Percentiles rank a stretch among this genome's conserved stretches.
These are phyloP conservation scores for Lecanicillium sp. DNA, from an alignment of 2,329 filamentous ascomycete genomes.

Conservation along the genomic window DNA sequence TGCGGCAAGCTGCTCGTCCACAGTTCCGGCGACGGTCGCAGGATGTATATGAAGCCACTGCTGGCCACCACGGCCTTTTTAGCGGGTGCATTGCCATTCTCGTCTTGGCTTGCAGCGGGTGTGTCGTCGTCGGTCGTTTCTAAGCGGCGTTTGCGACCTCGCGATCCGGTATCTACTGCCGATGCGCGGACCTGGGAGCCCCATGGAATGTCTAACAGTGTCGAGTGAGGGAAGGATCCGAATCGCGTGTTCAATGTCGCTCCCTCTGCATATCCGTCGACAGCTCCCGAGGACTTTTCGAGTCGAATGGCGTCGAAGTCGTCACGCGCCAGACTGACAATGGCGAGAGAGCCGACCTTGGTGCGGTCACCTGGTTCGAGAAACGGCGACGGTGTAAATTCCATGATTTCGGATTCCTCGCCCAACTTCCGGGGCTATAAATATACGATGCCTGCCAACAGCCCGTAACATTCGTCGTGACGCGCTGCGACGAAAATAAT, in stretches of 20 bases:
- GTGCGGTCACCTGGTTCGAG: slow-evolving; percentile 62
- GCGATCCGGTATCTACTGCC: slow-evolving; percentile 83
- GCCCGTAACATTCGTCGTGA: too few relatives aligned
- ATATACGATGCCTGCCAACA: too few relatives aligned
- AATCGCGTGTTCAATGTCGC: slow-evolving; percentile 87
- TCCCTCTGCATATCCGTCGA: slow-evolving; percentile 69
- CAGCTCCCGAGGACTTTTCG: slow-evolving; percentile 52
- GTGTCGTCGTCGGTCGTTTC: slow-evolving; percentile 37
- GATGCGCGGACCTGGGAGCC: slow-evolving; percentile 88
- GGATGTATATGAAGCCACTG: slow-evolving; percentile 70
- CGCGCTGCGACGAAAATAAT: background rate
- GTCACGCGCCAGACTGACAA: slow-evolving; percentile 85
- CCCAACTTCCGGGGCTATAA: too few relatives aligned
- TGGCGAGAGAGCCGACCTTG: slow-evolving; percentile 61
- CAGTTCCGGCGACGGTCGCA: slow-evolving; percentile 73
- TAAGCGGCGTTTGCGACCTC: slow-evolving; percentile 63
- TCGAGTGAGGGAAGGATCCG: slow-evolving; percentile 80
- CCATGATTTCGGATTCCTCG: slow-evolving; percentile 32
- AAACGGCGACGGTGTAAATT: slow-evolving; percentile 63
- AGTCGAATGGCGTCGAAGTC: slow-evolving; percentile 72
- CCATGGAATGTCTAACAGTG: slow-evolving; percentile 74
- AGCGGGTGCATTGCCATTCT: slow-evolving; percentile 30
- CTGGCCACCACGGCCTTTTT: slow-evolving; percentile 49
- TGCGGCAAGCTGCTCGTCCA: slow-evolving; percentile 79
- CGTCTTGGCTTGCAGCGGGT: slow-evolving; percentile 24